These are phyloP conservation scores for Dothiorella sarmentorum DNA, from an alignment of 2,329 filamentous ascomycete species.

Conservation along the genomic window DNA sequence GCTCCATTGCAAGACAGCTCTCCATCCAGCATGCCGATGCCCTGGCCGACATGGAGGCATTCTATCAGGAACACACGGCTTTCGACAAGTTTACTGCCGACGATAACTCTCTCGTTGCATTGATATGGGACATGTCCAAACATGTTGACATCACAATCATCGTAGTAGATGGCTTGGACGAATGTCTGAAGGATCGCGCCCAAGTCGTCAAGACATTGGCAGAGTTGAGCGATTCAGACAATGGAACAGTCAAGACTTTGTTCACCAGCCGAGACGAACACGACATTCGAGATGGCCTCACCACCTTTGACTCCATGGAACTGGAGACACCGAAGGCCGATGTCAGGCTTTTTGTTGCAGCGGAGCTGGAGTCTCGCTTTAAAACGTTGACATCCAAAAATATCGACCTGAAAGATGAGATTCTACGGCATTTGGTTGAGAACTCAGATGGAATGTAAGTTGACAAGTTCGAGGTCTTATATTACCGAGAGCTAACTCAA, in stretches of 20 bases:
- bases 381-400: neutral
- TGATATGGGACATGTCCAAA: neutral
- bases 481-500: neutral
- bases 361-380: neutral
- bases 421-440: neutral
- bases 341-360: neutral
- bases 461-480: neutral
- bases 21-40: neutral
- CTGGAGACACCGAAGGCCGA: neutral
- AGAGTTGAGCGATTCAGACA: neutral
- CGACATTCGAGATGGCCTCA: neutral
- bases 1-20: neutral
- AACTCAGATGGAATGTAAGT: conserved; percentile 8
- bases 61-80: neutral
- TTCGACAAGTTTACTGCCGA: neutral
- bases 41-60: neutral
- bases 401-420: neutral
- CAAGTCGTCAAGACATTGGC: neutral
- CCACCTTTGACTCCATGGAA: neutral
- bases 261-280: neutral
- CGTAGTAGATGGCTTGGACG: neutral
- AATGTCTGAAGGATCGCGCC: neutral
- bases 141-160: neutral
- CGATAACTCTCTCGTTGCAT: neutral
- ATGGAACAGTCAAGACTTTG: neutral